These are phyloP conservation scores for Taphrina deformans DNA, from an alignment of 1,139 yeast species.

Conservation along the genomic window DNA sequence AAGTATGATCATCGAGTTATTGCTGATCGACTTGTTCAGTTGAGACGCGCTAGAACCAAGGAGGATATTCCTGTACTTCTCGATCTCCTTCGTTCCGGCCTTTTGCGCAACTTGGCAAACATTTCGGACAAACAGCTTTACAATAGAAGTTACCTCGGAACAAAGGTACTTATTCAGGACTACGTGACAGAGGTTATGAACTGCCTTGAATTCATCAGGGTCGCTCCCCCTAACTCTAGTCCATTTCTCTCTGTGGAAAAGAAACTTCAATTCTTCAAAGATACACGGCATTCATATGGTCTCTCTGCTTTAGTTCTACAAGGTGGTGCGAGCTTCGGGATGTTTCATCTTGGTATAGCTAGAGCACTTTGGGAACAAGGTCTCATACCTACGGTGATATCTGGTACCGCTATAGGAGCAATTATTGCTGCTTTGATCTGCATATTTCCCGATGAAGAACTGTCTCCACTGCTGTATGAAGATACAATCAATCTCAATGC, in stretches of 20 bases:
- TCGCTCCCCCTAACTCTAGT: constrained; percentile 46
- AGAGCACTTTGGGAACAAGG: constrained; percentile 73
- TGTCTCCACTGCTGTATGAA: constrained; percentile 42
- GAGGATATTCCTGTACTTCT: constrained; percentile 62
- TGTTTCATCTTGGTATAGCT: constrained; percentile 88
- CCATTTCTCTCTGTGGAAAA: constrained; percentile 42
- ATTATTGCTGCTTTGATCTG: constrained; percentile 87
- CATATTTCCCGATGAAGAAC: constrained; percentile 74
- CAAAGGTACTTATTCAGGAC: constrained; percentile 78
- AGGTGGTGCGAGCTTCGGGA: constrained; percentile 94
- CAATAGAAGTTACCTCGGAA: constrained; percentile 55
- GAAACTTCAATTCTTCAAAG: constrained; percentile 73
- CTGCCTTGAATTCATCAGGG: constrained; percentile 50
- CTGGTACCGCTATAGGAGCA: constrained; percentile 96
- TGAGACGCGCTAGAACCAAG: constrained; percentile 62
- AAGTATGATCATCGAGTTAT: constrained; percentile 84
- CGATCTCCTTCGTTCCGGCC: constrained; percentile 76
- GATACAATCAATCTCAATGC: constrained; percentile 50
- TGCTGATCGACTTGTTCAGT: constrained; percentile 64
- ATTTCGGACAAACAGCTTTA: constrained; percentile 77
- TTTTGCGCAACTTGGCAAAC: constrained; percentile 86
- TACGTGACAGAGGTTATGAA: constrained; percentile 74
- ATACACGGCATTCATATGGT: constrained; percentile 88
- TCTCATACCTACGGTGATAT: constrained; percentile 77
- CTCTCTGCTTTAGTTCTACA: constrained; percentile 87